Evolutionary conservation across 2,329 filamentous ascomycete genomes (phyloP).

Genomic region (Alternaria angustiovoidea): DNA sequence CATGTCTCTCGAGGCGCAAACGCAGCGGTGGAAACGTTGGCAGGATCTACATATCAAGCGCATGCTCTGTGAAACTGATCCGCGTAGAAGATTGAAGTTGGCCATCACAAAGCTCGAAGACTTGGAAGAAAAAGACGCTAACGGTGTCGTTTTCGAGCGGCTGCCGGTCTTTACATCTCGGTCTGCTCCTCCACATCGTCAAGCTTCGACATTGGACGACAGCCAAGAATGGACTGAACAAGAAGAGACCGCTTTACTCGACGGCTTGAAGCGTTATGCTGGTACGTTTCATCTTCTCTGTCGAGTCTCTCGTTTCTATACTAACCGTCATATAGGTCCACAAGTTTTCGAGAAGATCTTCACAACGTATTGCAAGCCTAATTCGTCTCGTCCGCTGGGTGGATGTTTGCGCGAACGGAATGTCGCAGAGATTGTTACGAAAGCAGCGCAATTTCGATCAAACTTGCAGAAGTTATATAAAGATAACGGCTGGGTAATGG

Average conservation of each 20-base stretch:
- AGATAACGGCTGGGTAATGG: conserved; percentile 30
- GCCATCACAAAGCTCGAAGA: conserved; percentile 23
- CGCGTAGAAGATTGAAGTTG: conserved; percentile 14
- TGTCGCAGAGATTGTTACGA: conserved; percentile 39
- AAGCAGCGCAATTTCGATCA: conserved; percentile 33
- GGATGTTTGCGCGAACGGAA: conserved; percentile 38
- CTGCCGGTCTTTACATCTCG: conserved; percentile 49
- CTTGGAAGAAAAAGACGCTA: conserved; percentile 46
- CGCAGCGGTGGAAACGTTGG: conserved; percentile 35
- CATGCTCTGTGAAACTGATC: conserved; percentile 36
- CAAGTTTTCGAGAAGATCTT: conserved; percentile 44
- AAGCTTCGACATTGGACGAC: conserved; percentile 16
- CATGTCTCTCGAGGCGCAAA: conserved; percentile 2
- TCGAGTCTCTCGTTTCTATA: background rate
- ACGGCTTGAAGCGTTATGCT: conserved; percentile 34
- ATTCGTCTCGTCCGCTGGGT: background rate
- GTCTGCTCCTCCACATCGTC: conserved; percentile 27
- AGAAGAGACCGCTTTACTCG: conserved; percentile 45
- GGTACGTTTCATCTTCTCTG: conserved; percentile 27
- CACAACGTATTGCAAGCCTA: conserved; percentile 32
- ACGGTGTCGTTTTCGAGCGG: conserved; percentile 52
- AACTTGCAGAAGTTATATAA: conserved; percentile 22
- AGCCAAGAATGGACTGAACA: conserved; percentile 41
- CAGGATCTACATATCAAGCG: conserved; percentile 39
- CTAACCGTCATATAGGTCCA: conserved; percentile 19